Evolutionary conservation across 371 early-diverging fungal species (phyloP), one percentile per base, ranked within the genome.

Genomic region (Rozella allomycis): DNA sequence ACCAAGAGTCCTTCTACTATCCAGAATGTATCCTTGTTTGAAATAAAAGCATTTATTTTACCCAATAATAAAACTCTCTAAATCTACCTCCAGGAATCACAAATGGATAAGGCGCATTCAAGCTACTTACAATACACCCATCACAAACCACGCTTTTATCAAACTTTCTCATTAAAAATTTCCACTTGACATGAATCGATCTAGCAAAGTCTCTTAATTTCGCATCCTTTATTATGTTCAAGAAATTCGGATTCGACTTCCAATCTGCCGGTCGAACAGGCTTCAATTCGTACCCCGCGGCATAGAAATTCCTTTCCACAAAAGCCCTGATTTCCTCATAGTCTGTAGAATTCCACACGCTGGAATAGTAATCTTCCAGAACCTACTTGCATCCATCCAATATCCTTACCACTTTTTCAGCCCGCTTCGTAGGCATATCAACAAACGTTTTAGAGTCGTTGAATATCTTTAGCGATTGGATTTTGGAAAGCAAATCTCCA

Each of bases 21-120:
- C 58, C 78, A 90, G 42, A 59, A 84, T 12, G 72, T 61, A 42
- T 88, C 90, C 45, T 28, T 21, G 17, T 22, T 45, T 8, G 7
- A n/a, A n/a, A n/a, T n/a, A n/a, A n/a, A n/a, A n/a, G n/a, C n/a
- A n/a, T n/a, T n/a, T n/a, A 29, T 11, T 23, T 19, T 14, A n/a
- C 14, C 86, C 84, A 85, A 47, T 88, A 83, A 49, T 85, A 84
- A 18, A 70, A 56, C 60, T 90, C 86, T 32, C 74, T 49, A 42
- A 90, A 90, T 31, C 85, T 49, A 2, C 85, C 87, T 3, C 90
- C 90, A 7, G 90, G 86, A 7, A 85, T 71, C 1, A 85, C 67
- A 50, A 84, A 85, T 6, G 58, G 67, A 27, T 62, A 50, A 11
- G 54, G 46, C 0, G 65, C 50, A 18, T 55, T 48, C 3, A 78